Conservation (phyloP, 495 filamentous ascomycete species). For the Podospora pseudocomata region DNA sequence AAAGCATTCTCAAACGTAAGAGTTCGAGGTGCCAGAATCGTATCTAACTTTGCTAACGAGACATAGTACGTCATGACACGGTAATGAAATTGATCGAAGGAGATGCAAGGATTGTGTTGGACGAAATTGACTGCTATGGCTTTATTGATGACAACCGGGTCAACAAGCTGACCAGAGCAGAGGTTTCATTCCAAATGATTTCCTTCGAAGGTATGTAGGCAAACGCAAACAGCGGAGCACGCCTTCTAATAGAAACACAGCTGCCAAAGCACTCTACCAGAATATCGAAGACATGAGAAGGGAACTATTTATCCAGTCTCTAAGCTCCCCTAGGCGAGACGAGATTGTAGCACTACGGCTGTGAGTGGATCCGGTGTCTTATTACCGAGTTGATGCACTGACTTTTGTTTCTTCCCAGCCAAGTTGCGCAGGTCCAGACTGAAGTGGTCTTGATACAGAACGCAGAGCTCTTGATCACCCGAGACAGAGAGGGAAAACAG, state of each 20-base stretch:
- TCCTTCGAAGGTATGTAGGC: slow-evolving; percentile 4
- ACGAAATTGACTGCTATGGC: slow-evolving; percentile 16
- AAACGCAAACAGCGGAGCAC: not conserved
- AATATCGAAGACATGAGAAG: slow-evolving; percentile 24
- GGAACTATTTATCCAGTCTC: slow-evolving; percentile 23
- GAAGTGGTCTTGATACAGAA: slow-evolving; percentile 23
- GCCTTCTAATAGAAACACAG: slow-evolving; percentile 4
- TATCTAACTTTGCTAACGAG: not conserved
- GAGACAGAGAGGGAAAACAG: slow-evolving; percentile 9
- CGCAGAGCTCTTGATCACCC: slow-evolving; percentile 21
- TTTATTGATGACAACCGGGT: slow-evolving; percentile 1
- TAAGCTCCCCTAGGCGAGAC: slow-evolving; percentile 19
- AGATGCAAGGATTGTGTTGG: slow-evolving; percentile 6
- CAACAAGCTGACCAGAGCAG: slow-evolving; percentile 3
- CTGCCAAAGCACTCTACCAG: slow-evolving; percentile 14
- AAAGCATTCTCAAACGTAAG: slow-evolving; percentile 10
- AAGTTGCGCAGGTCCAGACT: slow-evolving; percentile 21
- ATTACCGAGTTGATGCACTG: not conserved
- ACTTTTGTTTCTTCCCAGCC: slow-evolving; percentile 1
- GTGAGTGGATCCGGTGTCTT: slow-evolving; percentile 6
- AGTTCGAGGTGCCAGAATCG: not conserved
- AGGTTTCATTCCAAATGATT: slow-evolving; percentile 9
- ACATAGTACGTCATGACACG: slow-evolving; percentile 1
- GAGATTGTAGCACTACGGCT: slow-evolving; percentile 23
- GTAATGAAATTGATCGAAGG: not conserved